These are phyloP conservation scores for Macrophomina pseudophaseolina DNA, from an alignment of 2,329 filamentous ascomycete species.

Conservation along the genomic window DNA sequence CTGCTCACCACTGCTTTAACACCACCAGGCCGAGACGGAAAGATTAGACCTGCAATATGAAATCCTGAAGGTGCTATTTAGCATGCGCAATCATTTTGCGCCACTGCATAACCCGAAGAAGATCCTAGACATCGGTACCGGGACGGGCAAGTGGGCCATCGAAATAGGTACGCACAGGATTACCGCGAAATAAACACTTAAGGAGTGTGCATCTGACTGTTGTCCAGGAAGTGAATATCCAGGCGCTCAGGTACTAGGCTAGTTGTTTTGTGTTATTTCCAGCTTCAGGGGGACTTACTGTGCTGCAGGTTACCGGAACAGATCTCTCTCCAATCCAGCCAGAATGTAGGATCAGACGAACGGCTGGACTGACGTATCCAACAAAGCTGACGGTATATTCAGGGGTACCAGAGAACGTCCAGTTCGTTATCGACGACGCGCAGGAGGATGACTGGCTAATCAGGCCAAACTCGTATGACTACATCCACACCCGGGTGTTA, in stretches of 20 bases:
- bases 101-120: constrained; percentile 44
- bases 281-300: constrained; percentile 29
- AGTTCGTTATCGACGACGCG: constrained; percentile 74
- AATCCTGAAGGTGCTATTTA: constrained; percentile 45
- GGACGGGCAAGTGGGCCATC: constrained; percentile 49
- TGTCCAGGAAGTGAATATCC: constrained; percentile 41
- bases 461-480: constrained; percentile 58
- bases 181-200: neutral
- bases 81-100: constrained; percentile 43
- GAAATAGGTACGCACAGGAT: constrained; percentile 45
- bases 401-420: constrained; percentile 70
- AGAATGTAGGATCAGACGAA: constrained; percentile 35
- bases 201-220: constrained; percentile 31
- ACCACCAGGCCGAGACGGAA: constrained; percentile 43
- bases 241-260: constrained; percentile 37
- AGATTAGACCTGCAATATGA: constrained; percentile 46
- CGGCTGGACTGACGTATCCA: neutral
- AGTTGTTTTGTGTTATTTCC: neutral
- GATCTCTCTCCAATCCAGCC: constrained; percentile 50
- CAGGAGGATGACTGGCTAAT: constrained; percentile 64
- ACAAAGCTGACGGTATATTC: constrained; percentile 9
- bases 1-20: neutral
- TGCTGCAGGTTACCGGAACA: constrained; percentile 46
- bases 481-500: constrained; percentile 65
- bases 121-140: constrained; percentile 50